These are phyloP conservation scores for Termitomyces bulborhizus DNA, from an alignment of 768 basidiomycete species.

Conservation along the genomic window DNA sequence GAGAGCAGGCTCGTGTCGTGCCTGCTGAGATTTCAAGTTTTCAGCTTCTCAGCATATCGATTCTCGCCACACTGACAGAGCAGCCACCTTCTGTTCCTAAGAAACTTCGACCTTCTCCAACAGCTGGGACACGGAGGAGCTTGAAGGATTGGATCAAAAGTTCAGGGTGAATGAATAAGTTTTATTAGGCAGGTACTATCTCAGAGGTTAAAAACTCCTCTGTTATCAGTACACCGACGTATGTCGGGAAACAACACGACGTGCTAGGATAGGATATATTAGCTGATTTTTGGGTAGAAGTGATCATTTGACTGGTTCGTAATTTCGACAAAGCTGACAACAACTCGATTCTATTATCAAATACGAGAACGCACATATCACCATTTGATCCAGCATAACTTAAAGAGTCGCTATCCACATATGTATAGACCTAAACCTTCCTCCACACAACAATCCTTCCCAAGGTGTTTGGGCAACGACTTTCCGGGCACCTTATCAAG, in stretches of 20 bases:
- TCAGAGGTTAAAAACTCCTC: too few species aligned
- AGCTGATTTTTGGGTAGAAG: too few species aligned
- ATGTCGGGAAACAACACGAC: too few species aligned
- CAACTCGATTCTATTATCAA: not conserved
- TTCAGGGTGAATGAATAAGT: too few species aligned
- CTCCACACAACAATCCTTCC: constrained; percentile 49
- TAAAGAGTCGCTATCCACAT: not conserved
- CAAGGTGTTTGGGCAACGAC: constrained; percentile 34
- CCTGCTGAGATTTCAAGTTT: not conserved
- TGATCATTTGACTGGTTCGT: too few species aligned
- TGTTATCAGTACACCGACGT: too few species aligned
- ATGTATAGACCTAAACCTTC: not conserved
- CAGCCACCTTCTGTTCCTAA: not conserved
- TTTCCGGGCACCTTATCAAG: constrained; percentile 42
- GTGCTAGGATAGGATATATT: too few species aligned
- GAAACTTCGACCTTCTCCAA: not conserved
- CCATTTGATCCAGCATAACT: not conserved
- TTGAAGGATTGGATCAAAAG: too few species aligned
- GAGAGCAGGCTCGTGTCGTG: not conserved
- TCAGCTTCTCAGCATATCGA: not conserved
- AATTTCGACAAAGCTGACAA: too few species aligned
- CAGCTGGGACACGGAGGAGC: too few species aligned
- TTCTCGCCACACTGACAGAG: not conserved
- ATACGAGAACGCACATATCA: not conserved
- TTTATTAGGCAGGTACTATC: too few species aligned